A percentile compares a stretch with the other conserved stretches of the same genome.
These are phyloP conservation scores for Ramaria rubella DNA, from an alignment of 768 basidiomycete species.

Conservation along the genomic window DNA sequence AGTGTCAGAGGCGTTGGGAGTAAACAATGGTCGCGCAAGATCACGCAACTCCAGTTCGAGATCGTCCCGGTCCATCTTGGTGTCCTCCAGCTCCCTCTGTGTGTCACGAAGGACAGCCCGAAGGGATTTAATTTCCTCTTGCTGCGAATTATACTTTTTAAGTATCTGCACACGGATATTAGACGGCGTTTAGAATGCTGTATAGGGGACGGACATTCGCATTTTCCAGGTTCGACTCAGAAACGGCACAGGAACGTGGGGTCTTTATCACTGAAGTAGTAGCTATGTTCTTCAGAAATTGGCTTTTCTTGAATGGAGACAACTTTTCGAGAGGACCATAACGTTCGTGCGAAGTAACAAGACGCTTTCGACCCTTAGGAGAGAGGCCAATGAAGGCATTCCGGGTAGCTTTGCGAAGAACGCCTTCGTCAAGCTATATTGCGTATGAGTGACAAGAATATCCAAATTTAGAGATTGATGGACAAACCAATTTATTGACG, in stretches of 20 bases:
- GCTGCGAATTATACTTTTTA: not conserved
- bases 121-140: not conserved
- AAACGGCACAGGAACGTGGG: not conserved
- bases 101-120: not conserved
- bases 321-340: not conserved
- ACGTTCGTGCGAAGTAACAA: not conserved
- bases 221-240: not conserved
- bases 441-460: not conserved
- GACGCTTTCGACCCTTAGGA: not conserved
- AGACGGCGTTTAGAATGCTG: not conserved
- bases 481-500: not conserved
- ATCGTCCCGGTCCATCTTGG: not conserved
- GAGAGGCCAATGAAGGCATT: not conserved
- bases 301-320: not conserved
- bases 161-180: not conserved
- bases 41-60: not conserved
- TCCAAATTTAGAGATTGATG: not conserved
- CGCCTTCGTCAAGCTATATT: not conserved
- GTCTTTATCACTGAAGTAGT: not conserved
- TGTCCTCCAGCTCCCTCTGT: not conserved
- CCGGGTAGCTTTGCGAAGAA: not conserved
- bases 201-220: not conserved
- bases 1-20: too few species aligned
- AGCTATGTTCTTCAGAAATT: not conserved
- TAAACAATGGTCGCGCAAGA: not conserved